A percentile compares a stretch with the other conserved stretches of the same genome.
phyloP scores from a whole-genome alignment of 768 basidiomycete genomes.

The Tylopilus vinaceipallidus region DNA sequence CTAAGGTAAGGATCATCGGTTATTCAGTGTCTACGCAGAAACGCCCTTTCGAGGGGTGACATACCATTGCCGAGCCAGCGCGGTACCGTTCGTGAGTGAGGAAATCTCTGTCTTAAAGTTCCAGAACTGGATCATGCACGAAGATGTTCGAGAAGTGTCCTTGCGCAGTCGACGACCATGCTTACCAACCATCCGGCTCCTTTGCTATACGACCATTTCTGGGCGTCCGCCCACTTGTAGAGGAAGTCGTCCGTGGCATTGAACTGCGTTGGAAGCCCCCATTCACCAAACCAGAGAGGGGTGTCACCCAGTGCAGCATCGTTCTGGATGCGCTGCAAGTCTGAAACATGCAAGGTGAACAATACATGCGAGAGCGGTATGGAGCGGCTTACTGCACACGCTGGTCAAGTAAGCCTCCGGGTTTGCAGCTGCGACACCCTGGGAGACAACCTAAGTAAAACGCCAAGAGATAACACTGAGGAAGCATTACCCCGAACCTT shows the following conservation, averaged over 20 bases:
- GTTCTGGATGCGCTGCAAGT: slow-evolving; percentile 52
- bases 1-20: slow-evolving; percentile 32
- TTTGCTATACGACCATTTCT: slow-evolving; percentile 62
- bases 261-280: slow-evolving; percentile 66
- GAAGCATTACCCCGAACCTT: slow-evolving; percentile 55
- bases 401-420: slow-evolving; percentile 61
- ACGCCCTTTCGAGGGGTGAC: slow-evolving; percentile 7
- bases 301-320: slow-evolving; percentile 45
- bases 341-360: slow-evolving; percentile 34
- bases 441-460: slow-evolving; percentile 4
- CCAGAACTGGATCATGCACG: slow-evolving; percentile 48
- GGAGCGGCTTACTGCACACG: slow-evolving; percentile 60
- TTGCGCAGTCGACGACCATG: slow-evolving; percentile 1
- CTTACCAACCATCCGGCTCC: slow-evolving; percentile 67
- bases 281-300: slow-evolving; percentile 59
- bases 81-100: slow-evolving; percentile 40
- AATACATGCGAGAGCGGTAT: neutral
- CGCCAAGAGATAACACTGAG: neutral
- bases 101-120: slow-evolving; percentile 73
- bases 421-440: slow-evolving; percentile 72
- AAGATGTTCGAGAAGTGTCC: neutral
- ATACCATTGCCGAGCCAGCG: slow-evolving; percentile 63
- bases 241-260: slow-evolving; percentile 61
- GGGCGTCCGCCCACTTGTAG: slow-evolving; percentile 69
- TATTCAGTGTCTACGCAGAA: neutral